Base-by-base conservation (phyloP, 108 stramenopile genomes). In the Cylindrotheca closterium region DNA sequence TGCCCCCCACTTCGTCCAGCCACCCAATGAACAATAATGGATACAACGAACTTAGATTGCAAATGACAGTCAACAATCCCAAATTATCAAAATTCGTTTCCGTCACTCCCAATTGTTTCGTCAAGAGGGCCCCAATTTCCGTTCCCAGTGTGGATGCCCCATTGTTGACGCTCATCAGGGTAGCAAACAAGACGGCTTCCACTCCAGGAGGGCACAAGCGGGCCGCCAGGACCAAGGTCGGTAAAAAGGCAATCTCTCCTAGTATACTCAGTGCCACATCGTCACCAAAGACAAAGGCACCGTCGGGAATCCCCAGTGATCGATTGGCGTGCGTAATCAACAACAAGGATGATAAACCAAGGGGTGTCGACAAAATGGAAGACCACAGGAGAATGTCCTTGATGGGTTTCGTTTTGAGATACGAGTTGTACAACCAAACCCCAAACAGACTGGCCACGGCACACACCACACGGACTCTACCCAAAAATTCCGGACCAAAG, bases 101-200 rank as follows among this genome's bases (percentile, higher is more conserved):
- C 22, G 93, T 94, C 27, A 98, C 87, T 10, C 92, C 91, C 31
- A 96, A 67, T 8, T 60, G 4, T 46, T 89, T 91, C 26, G 97
- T 98, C 53, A 98, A 73, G 0, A 72, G 60, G 1, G 95, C 95
- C 5, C 97, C 96, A 8, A 96, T 51, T 65, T 98, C 97, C 10
- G 88, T 91, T 5, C 96, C 94, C 4, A 96, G 65, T 15, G 91
- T 85, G 1, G 80, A 86, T 2, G 93, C 95, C 12, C 87, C 92
- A 71, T 98, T 98, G 67, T 88, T 96, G 31, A 96, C 91, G 15
- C 82, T 85, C 97, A 98, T 98, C 52, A 98, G 73, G 22, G 90
- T 86, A 1, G 68, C 68, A 82, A 98, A 98, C 19, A 98, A 57
- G 0, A 96, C 94, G 18, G 96, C 96, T 73, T 98, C 97, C 1